phyloP scores from a whole-genome alignment of 352 stramenopile genomes.

The Phytopythium delawarense region DNA sequence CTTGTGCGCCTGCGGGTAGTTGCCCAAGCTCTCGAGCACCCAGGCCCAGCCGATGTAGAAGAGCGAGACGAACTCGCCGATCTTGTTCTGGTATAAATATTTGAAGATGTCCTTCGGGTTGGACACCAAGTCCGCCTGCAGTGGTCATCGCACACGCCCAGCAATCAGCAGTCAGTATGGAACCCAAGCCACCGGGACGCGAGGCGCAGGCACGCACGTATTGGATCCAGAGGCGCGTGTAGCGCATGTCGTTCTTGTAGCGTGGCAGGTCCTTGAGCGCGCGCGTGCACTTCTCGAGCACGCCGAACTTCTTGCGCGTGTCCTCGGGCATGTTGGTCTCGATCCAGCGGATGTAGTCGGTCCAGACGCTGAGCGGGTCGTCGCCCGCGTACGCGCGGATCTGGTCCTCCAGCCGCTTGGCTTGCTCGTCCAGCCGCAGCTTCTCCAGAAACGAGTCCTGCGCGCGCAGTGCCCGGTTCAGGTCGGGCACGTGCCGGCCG shows the following conservation, averaged over 20 bases:
- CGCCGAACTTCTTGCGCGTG: conserved; percentile 70
- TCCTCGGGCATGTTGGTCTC: conserved; percentile 82
- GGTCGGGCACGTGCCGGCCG: conserved; percentile 70
- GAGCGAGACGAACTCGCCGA: conserved; percentile 70
- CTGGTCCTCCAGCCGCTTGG: conserved; percentile 41
- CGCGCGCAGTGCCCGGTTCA: conserved; percentile 65
- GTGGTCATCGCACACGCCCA: conserved; percentile 6
- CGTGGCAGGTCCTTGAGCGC: conserved; percentile 48
- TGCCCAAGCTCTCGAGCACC: conserved; percentile 73
- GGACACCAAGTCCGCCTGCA: conserved; percentile 74
- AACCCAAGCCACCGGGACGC: not conserved
- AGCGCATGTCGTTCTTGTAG: conserved; percentile 80
- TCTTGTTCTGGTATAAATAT: conserved; percentile 86
- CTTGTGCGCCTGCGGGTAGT: conserved; percentile 82
- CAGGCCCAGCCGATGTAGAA: conserved; percentile 88
- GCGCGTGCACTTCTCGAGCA: conserved; percentile 73
- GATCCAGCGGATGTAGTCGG: conserved; percentile 76
- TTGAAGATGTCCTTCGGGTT: conserved; percentile 89
- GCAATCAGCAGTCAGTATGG: not conserved
- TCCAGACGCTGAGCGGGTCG: conserved; percentile 65
- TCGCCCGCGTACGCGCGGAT: conserved; percentile 50
- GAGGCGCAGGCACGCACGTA: conserved; percentile 46
- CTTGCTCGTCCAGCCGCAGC: conserved; percentile 43
- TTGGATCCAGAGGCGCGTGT: conserved; percentile 85
- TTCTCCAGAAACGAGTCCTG: conserved; percentile 69